A percentile compares a stretch with the other conserved stretches of the same genome.
These are phyloP conservation scores for Sarocladium kiliense DNA, from an alignment of 2,329 filamentous ascomycete genomes.

Conservation along the genomic window DNA sequence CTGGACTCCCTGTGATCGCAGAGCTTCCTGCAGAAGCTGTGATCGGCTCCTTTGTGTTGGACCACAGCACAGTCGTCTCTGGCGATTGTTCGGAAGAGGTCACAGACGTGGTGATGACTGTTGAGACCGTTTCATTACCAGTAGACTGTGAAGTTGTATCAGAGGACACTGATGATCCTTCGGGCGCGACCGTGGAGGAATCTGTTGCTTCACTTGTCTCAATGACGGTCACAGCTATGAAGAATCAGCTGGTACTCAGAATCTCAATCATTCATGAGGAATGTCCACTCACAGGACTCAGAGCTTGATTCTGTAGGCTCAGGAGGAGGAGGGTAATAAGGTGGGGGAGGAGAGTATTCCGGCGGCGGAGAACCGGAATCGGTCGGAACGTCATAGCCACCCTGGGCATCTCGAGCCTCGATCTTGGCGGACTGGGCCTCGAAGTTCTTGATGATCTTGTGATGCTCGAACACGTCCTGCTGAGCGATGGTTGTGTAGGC, in stretches of 20 bases:
- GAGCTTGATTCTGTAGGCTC: constrained; percentile 1
- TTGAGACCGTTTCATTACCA: background rate
- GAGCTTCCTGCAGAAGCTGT: background rate
- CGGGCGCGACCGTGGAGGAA: background rate
- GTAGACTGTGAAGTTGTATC: background rate
- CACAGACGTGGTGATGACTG: background rate
- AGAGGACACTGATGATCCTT: background rate
- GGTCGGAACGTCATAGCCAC: constrained; percentile 10
- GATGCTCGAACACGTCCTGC: constrained; percentile 9
- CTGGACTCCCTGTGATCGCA: background rate
- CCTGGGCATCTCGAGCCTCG: constrained; percentile 11
- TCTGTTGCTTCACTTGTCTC: background rate
- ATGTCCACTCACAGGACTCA: background rate
- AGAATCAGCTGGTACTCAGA: background rate
- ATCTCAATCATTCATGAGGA: background rate
- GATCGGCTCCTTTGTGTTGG: background rate
- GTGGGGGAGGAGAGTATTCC: constrained; percentile 16
- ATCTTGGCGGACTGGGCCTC: constrained; percentile 3
- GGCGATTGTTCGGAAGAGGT: background rate
- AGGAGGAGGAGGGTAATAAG: constrained; percentile 3
- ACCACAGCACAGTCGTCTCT: background rate
- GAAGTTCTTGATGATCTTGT: background rate
- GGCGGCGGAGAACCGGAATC: constrained; percentile 18
- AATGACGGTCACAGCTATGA: background rate
- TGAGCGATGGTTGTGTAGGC: constrained; percentile 5